Base-by-base conservation (phyloP, 116 monocot genomes). In the Iris pallida region DNA sequence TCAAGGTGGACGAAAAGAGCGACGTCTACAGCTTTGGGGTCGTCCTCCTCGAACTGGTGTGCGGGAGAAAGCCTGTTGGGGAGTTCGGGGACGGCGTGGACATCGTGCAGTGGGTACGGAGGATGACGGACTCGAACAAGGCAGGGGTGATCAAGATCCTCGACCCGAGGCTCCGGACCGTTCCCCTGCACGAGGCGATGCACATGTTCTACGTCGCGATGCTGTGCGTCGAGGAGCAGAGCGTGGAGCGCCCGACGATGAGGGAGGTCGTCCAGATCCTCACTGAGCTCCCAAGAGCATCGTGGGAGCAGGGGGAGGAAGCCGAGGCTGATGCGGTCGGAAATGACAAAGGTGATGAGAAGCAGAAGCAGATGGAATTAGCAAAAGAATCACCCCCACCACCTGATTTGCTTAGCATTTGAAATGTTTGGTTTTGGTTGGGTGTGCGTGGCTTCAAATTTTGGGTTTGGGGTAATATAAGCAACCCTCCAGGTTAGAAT, bases 81-180 rank as follows among this genome's bases (percentile, higher is more conserved):
- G 86, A 86, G 45, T 86, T 86, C 11, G 86, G 86, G 2, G 86
- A 83, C 15, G 86, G 86, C 0, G 82, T 86, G 0, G 86, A 89
- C 72, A 94, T 94, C 6, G 94, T 94, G 4, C 94, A 94, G 53
- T 94, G 94, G 94, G 80, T 90, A 12, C 71, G 80, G 40, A 83
- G 68, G 75, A 76, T 73, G 70, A 87, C 82, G 2, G 80, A 80
- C 42, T 82, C 78, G 2, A 72, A 72, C 69, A 87, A 87, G 66
- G 90, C 87, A n/a, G 72, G 63, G 0, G 80, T 80, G 11, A 51
- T 66, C 5, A 80, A 77, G 41, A 80, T 86, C 54, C 53, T 82
- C 4, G 86, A 86, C 63, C 66, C 80, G 3, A 72, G 86, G 45
- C 79, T 86, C 8, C 68, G 76, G 0, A 55, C 76, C 0, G 79